Evolutionary conservation across 73 alveolate genomes (phyloP).

Genomic region (Tetrahymena borealis): DNA sequence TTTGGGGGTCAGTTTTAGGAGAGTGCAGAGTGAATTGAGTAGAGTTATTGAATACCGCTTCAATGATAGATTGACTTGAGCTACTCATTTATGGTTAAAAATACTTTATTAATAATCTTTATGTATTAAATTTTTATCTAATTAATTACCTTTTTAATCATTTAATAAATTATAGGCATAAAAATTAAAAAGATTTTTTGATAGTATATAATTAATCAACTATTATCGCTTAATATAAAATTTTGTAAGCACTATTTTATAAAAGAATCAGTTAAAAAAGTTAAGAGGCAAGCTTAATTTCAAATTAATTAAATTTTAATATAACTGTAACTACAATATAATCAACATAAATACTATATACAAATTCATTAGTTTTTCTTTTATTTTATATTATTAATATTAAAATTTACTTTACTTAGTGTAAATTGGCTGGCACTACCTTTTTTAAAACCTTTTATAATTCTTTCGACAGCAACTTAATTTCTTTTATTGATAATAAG

Average conservation of each 20-base stretch:
- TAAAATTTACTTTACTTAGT: background rate
- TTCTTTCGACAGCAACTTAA: slow-evolving; percentile 2
- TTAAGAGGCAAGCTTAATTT: too few species aligned
- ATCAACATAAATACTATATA: too few species aligned
- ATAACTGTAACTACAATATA: too few species aligned
- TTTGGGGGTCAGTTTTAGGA: background rate
- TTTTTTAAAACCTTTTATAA: slow-evolving; percentile 6
- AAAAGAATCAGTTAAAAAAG: too few species aligned
- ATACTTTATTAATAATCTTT: background rate
- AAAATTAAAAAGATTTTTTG: too few species aligned
- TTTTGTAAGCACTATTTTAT: too few species aligned
- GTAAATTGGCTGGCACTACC: background rate
- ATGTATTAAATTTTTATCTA: background rate
- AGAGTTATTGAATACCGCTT: background rate
- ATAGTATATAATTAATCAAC: too few species aligned
- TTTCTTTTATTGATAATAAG: slow-evolving; percentile 14
- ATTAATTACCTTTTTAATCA: background rate
- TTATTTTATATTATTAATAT: background rate
- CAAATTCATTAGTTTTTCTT: background rate
- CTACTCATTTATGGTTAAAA: background rate
- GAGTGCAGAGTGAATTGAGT: background rate
- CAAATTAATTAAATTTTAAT: too few species aligned
- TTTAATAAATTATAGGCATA: too few species aligned
- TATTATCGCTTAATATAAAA: too few species aligned
- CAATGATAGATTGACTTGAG: background rate